Evolutionary conservation across 352 stramenopile genomes (phyloP).

Genomic region (Globisporangium nodosum): DNA sequence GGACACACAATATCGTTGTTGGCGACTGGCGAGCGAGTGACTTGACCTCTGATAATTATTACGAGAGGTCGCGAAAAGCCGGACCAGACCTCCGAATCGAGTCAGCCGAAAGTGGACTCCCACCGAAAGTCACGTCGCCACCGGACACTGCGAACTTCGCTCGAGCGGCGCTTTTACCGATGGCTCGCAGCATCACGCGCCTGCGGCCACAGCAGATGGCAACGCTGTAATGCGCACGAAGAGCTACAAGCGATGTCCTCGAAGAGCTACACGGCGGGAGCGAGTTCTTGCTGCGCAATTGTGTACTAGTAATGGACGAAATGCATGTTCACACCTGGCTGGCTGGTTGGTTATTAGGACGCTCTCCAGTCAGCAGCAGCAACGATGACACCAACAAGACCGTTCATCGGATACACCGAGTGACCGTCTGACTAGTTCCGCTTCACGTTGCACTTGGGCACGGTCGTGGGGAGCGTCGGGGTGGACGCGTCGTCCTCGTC

Average conservation of each 20-base stretch:
- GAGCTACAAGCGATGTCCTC: too few species aligned
- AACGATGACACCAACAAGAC: neutral
- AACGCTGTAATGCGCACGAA: too few species aligned
- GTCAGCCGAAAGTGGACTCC: neutral
- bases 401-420: neutral
- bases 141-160: neutral
- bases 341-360: neutral
- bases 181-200: too few species aligned
- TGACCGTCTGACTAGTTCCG: slow-evolving; percentile 4
- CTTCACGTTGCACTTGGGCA: slow-evolving; percentile 12
- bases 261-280: too few species aligned
- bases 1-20: neutral
- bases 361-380: neutral
- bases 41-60: neutral
- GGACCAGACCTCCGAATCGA: neutral
- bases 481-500: slow-evolving; percentile 2
- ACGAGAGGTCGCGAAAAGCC: neutral
- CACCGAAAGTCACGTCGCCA: neutral
- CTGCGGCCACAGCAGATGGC: too few species aligned
- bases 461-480: slow-evolving; percentile 3
- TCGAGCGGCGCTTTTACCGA: neutral
- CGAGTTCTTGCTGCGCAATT: too few species aligned
- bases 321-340: neutral
- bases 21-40: neutral
- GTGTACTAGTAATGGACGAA: too few species aligned